phyloP scores from a whole-genome alignment of 495 filamentous ascomycete genomes.

The Antarctomyces pellizariae region DNA sequence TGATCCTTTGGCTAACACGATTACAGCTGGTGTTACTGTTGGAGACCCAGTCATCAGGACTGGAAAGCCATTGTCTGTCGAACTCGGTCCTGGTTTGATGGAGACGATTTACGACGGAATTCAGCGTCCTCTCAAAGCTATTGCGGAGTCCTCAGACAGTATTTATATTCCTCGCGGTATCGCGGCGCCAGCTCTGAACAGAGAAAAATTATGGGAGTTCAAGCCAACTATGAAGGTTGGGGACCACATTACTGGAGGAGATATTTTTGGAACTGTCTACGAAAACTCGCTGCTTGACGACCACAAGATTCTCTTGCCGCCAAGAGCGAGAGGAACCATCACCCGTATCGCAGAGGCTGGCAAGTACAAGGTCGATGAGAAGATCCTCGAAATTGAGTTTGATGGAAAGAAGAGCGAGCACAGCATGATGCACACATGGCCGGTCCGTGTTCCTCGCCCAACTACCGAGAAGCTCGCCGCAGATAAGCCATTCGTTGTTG shows the following conservation, averaged over 20 bases:
- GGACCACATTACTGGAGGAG: constrained; percentile 89
- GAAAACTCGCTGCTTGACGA: constrained; percentile 92
- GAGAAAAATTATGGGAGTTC: constrained; percentile 86
- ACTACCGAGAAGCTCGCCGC: constrained; percentile 74
- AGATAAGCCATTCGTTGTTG: constrained; percentile 77
- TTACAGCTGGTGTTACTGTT: constrained; percentile 73
- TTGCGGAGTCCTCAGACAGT: constrained; percentile 48
- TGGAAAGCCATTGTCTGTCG: constrained; percentile 88
- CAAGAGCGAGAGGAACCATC: constrained; percentile 74
- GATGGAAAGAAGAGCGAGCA: constrained; percentile 83
- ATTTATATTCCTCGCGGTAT: constrained; percentile 98
- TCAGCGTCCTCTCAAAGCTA: constrained; percentile 75
- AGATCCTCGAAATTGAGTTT: constrained; percentile 90
- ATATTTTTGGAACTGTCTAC: constrained; percentile 79
- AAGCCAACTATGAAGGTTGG: constrained; percentile 77
- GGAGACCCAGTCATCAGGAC: constrained; percentile 81
- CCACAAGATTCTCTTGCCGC: constrained; percentile 89
- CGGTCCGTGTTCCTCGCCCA: constrained; percentile 88
- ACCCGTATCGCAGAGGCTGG: constrained; percentile 72
- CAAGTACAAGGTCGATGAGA: constrained; percentile 81
- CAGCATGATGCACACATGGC: constrained; percentile 97
- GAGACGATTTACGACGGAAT: constrained; percentile 99
- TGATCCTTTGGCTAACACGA: constrained; percentile 4
- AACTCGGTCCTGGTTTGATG: constrained; percentile 90
- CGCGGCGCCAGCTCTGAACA: constrained; percentile 64